Base-by-base conservation (phyloP, 345 rosid species). In the Rubroshorea leprosula region DNA sequence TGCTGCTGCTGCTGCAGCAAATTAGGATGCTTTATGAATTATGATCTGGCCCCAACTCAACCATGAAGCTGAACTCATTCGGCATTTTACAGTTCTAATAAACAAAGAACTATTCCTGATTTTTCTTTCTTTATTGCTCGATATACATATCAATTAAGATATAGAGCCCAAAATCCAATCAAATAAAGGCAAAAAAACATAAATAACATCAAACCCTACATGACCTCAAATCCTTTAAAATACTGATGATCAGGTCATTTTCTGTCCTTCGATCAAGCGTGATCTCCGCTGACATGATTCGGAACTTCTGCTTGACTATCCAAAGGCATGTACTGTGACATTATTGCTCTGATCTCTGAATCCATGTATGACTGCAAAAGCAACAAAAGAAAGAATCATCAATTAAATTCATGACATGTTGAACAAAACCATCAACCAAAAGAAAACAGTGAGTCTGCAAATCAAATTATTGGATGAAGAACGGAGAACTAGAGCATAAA, bases 241-340 rank as follows among this genome's bases (percentile, higher is more conserved):
- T 44, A 35, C 9, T 1, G 15, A 48, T 38, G 49, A 18, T 12
- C n/a, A 10, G 12, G 14, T 16, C 13, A 24, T n/a, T 25, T 47
- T 48, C 26, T n/a, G 23, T 38, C 83, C 13, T 35, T 35, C n/a
- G n/a, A n/a, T n/a, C 41, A 35, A 35, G 90, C 77, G 1, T 29
- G 92, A 35, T 75, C 84, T 2, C 80, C 93, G 0, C 61, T 74
- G 63, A 77, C 68, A 31, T 85, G 91, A 62, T 80, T 85, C 1
- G 74, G 89, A 50, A 74, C 78, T 70, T 83, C 96, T 0, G 81
- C 60, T 66, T 92, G 98, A 72, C 93, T 89, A 44, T 92, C 96
- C 35, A 88, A 74, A 27, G 98, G 98, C 98, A 91, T 91, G 73
- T 91, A 91, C 72, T 91, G 98, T 17, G 98, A 93, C 98, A 92